Base-by-base conservation (phyloP, 2,329 filamentous ascomycete genomes). In the Cercospora nicotianae region DNA sequence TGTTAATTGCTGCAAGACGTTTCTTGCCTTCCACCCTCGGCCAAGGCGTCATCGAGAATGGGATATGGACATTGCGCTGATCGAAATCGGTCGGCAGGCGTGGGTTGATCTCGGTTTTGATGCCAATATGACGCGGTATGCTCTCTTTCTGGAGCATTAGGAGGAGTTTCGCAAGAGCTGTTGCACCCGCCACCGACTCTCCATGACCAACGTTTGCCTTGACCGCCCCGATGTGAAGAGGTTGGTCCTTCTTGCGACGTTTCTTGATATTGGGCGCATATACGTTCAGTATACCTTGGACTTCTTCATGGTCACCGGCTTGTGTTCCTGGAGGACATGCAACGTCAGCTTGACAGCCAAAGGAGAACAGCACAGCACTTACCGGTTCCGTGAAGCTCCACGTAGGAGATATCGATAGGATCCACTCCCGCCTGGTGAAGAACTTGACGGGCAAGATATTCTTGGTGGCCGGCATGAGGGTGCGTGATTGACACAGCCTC, bases 81-180 rank as follows among this genome's bases (percentile, higher is more conserved):
- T 81, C 79, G 0, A 90, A 78, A 69, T 90, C 86, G 23, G 79
- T 80, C 0, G 87, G 87, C 72, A 89, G 87, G 1, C 81, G 84
- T 73, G 83, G 83, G 78, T 90, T 90, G 71, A 90, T 87, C 70
- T 83, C 81, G 2, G 79, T 83, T 78, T 91, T 91, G 80, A 92
- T 90, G 13, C 89, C 89, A 23, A 87, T 83, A 68, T 92, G 89
- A 0, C 87, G 88, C 0, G 89, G 88, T 45, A 91, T 90, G 3
- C 79, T 77, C 63, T 84, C 85, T 73, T 90, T 85, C 76, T 88
- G 83, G 65, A 90, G 77, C 88, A 90, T 90, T 75, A 90, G 74
- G 2, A 91, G 77, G 0, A 89, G 85, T 77, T 91, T 91, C 75
- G 87, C 81, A 3, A 91, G 79, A n/a, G 83, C 85, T 18, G 83